Base-by-base conservation (phyloP, 176 grass and related monocot genomes). In the Juncus effusus region DNA sequence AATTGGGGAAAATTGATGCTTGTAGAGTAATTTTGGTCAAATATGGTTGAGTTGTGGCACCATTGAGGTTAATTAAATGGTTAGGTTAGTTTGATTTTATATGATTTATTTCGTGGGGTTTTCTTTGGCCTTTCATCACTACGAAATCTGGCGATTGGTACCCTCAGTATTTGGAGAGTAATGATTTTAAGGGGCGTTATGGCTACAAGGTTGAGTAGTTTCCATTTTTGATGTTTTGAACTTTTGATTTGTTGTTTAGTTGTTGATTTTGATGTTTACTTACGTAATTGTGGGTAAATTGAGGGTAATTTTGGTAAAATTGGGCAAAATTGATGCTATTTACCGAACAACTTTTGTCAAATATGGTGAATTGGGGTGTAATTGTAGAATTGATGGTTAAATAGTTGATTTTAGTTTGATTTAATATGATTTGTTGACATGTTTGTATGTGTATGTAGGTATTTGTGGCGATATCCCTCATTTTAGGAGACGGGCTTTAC, bases 401-500 rank as follows among this genome's bases (percentile, higher is more conserved):
- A 28, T 28, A 1, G 19, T 28, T 28, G 1, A 1, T 28, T 28
- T 28, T 28, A 28, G 19, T 28, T 28, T 28, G 19, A 28, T 28
- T 28, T 51, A 40, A 69, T 53, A 16, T 69, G 28, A 1, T n/a
- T 15, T 10, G 49, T 40, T 69, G 54, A 56, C 10, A 28, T 38
- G 55, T 8, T 55, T 69, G 19, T 37, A 6, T 70, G 11, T 72
- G 2, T 36, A 10, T 67, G 53, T 83, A 95, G 90, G 90, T 95
- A 78, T 95, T 95, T 51, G 62, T 95, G 57, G 87, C 90, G 11
- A 88, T 95, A 65, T 84, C 90, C 42, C 80, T 95, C 55, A 95
- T 95, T 67, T 80, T 95, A 54, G 90, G 90, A 10, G 90, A 95
- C 77, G 90, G 90, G 57, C 83, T 95, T 63, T 95, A 95, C 79